These are phyloP conservation scores for Pseudocercospora fuligena DNA, from an alignment of 2,329 filamentous ascomycete species.

Conservation along the genomic window DNA sequence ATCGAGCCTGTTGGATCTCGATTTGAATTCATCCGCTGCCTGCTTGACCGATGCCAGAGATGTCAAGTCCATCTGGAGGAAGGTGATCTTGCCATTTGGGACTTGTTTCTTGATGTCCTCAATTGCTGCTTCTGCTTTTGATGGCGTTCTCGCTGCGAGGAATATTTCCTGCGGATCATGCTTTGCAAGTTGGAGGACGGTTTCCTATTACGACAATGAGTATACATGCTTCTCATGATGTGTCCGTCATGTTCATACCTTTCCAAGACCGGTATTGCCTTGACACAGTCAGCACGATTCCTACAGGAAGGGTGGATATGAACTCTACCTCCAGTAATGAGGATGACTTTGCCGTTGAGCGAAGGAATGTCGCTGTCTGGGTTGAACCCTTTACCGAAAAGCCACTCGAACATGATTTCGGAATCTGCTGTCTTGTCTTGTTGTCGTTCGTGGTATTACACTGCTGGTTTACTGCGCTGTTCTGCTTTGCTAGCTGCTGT, in stretches of 20 bases:
- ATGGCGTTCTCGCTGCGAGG: slow-evolving; percentile 51
- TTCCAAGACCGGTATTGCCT: slow-evolving; percentile 55
- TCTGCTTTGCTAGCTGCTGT: not conserved
- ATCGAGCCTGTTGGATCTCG: slow-evolving; percentile 45
- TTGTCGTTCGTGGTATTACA: not conserved
- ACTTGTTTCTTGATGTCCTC: slow-evolving; percentile 44
- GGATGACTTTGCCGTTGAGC: slow-evolving; percentile 39
- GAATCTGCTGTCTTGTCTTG: slow-evolving; percentile 2
- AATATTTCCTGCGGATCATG: slow-evolving; percentile 54
- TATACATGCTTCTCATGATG: not conserved
- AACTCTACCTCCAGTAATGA: slow-evolving; percentile 33
- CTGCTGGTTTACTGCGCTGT: not conserved
- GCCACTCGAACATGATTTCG: slow-evolving; percentile 24
- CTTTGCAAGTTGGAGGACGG: slow-evolving; percentile 50
- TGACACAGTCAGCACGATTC: not conserved
- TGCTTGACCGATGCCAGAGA: slow-evolving; percentile 57
- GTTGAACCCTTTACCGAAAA: slow-evolving; percentile 34
- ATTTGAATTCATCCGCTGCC: slow-evolving; percentile 48
- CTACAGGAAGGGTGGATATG: not conserved
- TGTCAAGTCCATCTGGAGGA: slow-evolving; percentile 56
- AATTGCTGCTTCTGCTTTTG: slow-evolving; percentile 50
- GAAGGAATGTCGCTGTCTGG: slow-evolving; percentile 40
- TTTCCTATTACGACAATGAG: slow-evolving; percentile 36
- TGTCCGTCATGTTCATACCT: slow-evolving; percentile 21
- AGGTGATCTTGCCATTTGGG: slow-evolving; percentile 47